Evolutionary conservation across 768 basidiomycete genomes (phyloP), one percentile per base, ranked within the genome.

Genomic region (Mycena vulgaris): DNA sequence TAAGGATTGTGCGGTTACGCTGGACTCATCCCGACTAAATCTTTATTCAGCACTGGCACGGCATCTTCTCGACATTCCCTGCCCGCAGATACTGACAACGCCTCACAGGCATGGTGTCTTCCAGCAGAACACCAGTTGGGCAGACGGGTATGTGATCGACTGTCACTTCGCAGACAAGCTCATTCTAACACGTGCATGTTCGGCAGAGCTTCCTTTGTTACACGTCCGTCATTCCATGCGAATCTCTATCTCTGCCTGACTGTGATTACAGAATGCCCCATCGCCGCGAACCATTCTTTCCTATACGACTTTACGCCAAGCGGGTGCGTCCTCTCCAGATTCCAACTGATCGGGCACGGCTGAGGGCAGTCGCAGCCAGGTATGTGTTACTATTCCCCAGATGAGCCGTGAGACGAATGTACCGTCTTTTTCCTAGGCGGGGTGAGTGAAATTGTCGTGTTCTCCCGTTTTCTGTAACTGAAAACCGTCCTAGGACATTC

Each of bases 281-380:
- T 82, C 39, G 71, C 78, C 6, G 74, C 81, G 16, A 58, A 69
- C 2, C 45, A 81, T 63, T 72, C 73, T 9, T 82, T 79, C 72
- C 45, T 78, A 7, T 79, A 82, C 70, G 31, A 72, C 14, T 78
- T 82, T 48, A 63, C 60, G 14, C 61, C 70, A 17, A 45, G 21
- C 30, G 47, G 65, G 63, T 53, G 53, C 49, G 56, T 60, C 35
- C 40, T 9, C 14, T 21, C 14, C 42, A 25, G 16, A 33, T 19
- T 52, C 31, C 35, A 9, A 8, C 17, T 19, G n/a, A 1, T 10
- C 7, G 23, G 33, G 9, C 33, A 35, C 19, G 40, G 17, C 28
- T 60, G 9, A 63, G 0, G 27, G 0, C 17, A 30, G 17, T 39
- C 25, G 8, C 62, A 63, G 62, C 5, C 63, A 65, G 63, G 63